Evolutionary conservation across 208 protist genomes (phyloP).

Genomic region (Phytomonas francai): DNA sequence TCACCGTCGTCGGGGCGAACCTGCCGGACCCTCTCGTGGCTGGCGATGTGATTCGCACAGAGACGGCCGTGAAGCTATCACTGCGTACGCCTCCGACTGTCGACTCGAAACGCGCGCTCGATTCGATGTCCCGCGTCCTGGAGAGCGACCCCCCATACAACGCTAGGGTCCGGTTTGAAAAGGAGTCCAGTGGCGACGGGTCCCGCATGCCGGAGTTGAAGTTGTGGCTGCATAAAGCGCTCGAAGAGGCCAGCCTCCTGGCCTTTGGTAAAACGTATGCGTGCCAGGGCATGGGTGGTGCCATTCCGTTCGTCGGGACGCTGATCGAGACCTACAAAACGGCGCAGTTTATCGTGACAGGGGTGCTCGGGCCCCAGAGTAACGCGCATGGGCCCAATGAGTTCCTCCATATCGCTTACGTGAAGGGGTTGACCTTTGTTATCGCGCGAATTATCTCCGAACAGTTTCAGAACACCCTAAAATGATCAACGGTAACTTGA

Average conservation of each 20-base stretch:
- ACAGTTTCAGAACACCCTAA: constrained; percentile 58
- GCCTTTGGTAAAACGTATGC: constrained; percentile 75
- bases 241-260: constrained; percentile 63
- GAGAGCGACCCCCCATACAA: constrained; percentile 85
- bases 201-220: constrained; percentile 75
- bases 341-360: constrained; percentile 92
- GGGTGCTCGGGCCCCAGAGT: constrained; percentile 84
- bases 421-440: constrained; percentile 78
- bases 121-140: constrained; percentile 67
- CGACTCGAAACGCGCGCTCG: constrained; percentile 36
- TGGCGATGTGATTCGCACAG: constrained; percentile 91
- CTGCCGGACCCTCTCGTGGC: constrained; percentile 70
- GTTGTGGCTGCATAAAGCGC: constrained; percentile 67
- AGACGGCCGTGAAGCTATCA: constrained; percentile 89
- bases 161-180: constrained; percentile 78
- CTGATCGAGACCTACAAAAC: constrained; percentile 83
- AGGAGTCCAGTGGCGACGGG: constrained; percentile 50
- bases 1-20: constrained; percentile 88
- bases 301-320: constrained; percentile 94
- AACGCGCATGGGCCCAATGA: constrained; percentile 95
- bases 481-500: constrained; percentile 8
- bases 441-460: constrained; percentile 72
- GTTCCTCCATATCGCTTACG: constrained; percentile 88
- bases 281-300: constrained; percentile 78
- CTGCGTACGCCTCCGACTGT: constrained; percentile 87